A percentile compares a stretch with the other conserved stretches of the same genome.
These are phyloP conservation scores for Cyberlindnera xylosilytica DNA, from an alignment of 805 yeast species.

Conservation along the genomic window DNA sequence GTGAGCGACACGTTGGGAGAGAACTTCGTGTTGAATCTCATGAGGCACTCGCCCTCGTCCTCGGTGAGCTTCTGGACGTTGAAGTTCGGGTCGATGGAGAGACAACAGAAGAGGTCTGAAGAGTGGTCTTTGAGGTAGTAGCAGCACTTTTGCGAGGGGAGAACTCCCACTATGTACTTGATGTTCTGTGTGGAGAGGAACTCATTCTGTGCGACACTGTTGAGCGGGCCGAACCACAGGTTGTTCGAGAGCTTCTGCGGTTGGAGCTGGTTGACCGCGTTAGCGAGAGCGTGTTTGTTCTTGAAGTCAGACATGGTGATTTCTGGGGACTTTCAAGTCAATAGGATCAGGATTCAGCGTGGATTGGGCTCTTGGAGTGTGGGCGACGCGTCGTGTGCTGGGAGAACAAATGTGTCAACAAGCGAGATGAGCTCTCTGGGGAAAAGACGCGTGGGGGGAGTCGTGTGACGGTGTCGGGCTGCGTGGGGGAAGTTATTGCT, in stretches of 20 bases:
- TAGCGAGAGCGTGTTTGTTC: conserved; percentile 26
- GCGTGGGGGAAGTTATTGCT: no score
- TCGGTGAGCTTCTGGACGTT: conserved; percentile 28
- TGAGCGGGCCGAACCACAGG: conserved; percentile 46
- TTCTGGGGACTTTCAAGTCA: background rate
- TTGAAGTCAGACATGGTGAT: conserved; percentile 22
- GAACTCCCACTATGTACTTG: conserved; percentile 34
- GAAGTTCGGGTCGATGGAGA: conserved; percentile 35
- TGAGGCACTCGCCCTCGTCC: conserved; percentile 25
- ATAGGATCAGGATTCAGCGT: background rate
- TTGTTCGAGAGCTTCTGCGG: conserved; percentile 41
- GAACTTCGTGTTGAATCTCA: conserved; percentile 28
- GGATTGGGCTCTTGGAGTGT: background rate
- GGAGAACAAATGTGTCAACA: conserved; percentile 3
- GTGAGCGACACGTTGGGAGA: conserved; percentile 19
- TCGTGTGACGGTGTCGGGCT: no score
- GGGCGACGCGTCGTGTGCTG: conserved; percentile 9
- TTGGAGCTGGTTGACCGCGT: conserved; percentile 27
- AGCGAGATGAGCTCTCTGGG: background rate
- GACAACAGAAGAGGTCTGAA: conserved; percentile 28
- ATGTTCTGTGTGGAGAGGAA: conserved; percentile 38
- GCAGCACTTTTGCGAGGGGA: conserved; percentile 33
- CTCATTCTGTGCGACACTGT: conserved; percentile 36
- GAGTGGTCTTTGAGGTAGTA: conserved; percentile 28
- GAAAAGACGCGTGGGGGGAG: background rate